Conservation (phyloP, 192 early-diverging fungal species). For the Entomortierella parvispora region DNA sequence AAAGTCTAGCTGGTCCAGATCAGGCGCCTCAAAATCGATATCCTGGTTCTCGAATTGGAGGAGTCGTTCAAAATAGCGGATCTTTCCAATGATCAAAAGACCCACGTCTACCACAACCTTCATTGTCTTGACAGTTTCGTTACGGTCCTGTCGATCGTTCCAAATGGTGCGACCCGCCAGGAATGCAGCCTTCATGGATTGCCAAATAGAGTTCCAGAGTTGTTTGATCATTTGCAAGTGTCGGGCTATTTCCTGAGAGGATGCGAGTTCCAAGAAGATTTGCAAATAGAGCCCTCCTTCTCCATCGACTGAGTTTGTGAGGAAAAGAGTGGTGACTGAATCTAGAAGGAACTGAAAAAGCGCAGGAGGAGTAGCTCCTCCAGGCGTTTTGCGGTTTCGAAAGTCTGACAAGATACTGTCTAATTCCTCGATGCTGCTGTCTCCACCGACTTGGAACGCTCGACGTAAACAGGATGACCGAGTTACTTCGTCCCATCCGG, state of each 20-base stretch:
- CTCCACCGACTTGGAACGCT: slow-evolving; percentile 29
- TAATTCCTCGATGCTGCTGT: slow-evolving; percentile 34
- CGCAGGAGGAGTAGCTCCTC: slow-evolving; percentile 33
- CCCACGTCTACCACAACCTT: slow-evolving; percentile 34
- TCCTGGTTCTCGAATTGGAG: slow-evolving; percentile 45
- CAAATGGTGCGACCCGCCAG: slow-evolving; percentile 30
- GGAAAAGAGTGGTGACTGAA: slow-evolving; percentile 36
- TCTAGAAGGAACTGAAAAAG: slow-evolving; percentile 36
- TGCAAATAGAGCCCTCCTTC: slow-evolving; percentile 49
- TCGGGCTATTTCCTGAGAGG: slow-evolving; percentile 30
- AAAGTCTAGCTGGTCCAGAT: slow-evolving; percentile 15
- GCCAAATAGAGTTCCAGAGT: slow-evolving; percentile 46
- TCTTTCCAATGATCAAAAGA: slow-evolving; percentile 36
- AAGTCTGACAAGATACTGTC: slow-evolving; percentile 32
- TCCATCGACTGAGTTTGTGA: slow-evolving; percentile 37
- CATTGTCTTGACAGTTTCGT: slow-evolving; percentile 43
- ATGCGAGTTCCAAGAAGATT: slow-evolving; percentile 39
- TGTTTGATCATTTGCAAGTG: slow-evolving; percentile 34
- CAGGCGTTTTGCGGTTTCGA: slow-evolving; percentile 24
- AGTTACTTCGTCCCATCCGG: slow-evolving; percentile 27
- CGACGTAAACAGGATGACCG: slow-evolving; percentile 25
- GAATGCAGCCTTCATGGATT: slow-evolving; percentile 34
- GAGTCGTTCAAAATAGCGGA: slow-evolving; percentile 41
- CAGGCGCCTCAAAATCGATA: slow-evolving; percentile 12
- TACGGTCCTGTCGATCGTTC: slow-evolving; percentile 27